phyloP scores from a whole-genome alignment of 2,329 filamentous ascomycete species.

The Aspergillus awamori region DNA sequence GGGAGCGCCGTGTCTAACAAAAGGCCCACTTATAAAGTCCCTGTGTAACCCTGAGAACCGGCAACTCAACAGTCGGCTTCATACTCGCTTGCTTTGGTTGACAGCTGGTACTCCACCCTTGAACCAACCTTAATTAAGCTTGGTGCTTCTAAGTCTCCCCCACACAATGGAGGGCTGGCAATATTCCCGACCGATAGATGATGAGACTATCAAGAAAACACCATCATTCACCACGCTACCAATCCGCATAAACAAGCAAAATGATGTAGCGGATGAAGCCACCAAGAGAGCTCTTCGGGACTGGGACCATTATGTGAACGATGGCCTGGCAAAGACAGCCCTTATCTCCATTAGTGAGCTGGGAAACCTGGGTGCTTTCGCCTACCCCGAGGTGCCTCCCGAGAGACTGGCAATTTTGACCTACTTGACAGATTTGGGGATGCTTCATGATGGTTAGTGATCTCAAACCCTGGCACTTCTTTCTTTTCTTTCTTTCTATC shows the following conservation, averaged over 20 bases:
- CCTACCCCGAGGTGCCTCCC: not conserved
- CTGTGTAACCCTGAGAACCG: too few relatives aligned
- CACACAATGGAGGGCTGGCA: not conserved
- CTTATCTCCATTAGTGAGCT: not conserved
- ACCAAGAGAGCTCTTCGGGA: not conserved
- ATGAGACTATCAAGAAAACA: not conserved
- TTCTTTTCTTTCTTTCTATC: too few relatives aligned
- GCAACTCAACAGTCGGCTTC: too few relatives aligned
- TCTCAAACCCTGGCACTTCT: too few relatives aligned
- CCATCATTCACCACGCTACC: not conserved
- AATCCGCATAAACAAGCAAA: not conserved
- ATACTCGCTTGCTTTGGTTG: too few relatives aligned
- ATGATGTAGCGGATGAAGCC: not conserved
- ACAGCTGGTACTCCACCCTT: too few relatives aligned
- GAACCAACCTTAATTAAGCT: too few relatives aligned
- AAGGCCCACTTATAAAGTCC: too few relatives aligned
- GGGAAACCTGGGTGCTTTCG: not conserved
- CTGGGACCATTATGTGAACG: not conserved
- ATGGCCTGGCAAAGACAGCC: not conserved
- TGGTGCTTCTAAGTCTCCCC: too few relatives aligned
- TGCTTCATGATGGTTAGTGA: not conserved
- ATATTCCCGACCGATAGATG: not conserved
- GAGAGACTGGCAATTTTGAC: not conserved
- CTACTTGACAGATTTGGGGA: not conserved
- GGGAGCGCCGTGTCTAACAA: too few relatives aligned